Percentiles rank a stretch among this genome's conserved stretches.
Conservation (phyloP, 1,139 yeast genomes). For the Kodamaea alishanica region DNA sequence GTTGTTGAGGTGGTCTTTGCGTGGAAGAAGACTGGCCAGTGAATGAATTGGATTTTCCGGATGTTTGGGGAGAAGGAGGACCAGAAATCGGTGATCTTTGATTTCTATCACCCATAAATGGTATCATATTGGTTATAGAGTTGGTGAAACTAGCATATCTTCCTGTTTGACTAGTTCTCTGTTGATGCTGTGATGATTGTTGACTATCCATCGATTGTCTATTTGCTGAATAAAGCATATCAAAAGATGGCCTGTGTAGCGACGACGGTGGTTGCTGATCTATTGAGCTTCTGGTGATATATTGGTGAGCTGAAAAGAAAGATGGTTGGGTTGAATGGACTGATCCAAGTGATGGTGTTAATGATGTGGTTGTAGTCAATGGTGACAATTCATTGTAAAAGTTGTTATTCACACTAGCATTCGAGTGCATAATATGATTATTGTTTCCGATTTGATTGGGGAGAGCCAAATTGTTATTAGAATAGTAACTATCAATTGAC, state of each 20-base stretch:
- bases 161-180: conserved; percentile 13
- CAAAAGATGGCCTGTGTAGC: conserved; percentile 34
- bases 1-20: conserved; percentile 16
- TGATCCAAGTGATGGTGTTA: conserved; percentile 42
- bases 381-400: conserved; percentile 36
- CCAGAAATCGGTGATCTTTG: conserved; percentile 25
- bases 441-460: conserved; percentile 3
- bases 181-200: conserved; percentile 17
- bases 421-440: conserved; percentile 2
- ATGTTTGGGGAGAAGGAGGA: conserved; percentile 13
- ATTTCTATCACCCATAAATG: conserved; percentile 42
- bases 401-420: conserved; percentile 10
- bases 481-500: conserved; percentile 13
- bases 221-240: conserved; percentile 24
- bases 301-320: conserved; percentile 46
- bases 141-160: conserved; percentile 37
- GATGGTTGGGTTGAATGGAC: conserved; percentile 45
- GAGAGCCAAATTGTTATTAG: conserved; percentile 11
- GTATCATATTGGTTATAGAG: conserved; percentile 41
- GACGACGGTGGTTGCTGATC: conserved; percentile 34
- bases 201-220: conserved; percentile 29
- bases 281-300: conserved; percentile 35
- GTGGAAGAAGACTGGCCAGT: conserved; percentile 4
- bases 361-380: conserved; percentile 44
- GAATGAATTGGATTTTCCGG: conserved; percentile 1